These are phyloP conservation scores for Mycena kentingensis DNA, from an alignment of 768 basidiomycete species.

Conservation along the genomic window DNA sequence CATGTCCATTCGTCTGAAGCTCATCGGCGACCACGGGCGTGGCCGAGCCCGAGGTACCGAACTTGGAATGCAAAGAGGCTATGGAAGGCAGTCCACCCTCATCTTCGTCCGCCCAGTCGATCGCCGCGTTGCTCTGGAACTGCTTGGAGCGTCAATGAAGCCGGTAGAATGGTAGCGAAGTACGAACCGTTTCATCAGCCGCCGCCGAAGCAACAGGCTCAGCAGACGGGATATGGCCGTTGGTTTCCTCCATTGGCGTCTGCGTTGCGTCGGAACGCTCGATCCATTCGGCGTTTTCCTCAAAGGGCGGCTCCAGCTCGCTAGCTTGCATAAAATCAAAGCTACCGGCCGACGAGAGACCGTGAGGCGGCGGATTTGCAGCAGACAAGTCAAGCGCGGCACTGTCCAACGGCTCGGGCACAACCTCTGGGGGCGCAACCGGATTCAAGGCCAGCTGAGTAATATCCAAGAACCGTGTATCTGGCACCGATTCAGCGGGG, in stretches of 20 bases:
- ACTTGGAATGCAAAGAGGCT: slow-evolving; percentile 71
- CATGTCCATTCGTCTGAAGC: slow-evolving; percentile 33
- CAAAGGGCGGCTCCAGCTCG: slow-evolving; percentile 64
- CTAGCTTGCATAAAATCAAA: slow-evolving; percentile 85
- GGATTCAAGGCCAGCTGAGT: slow-evolving; percentile 55
- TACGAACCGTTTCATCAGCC: slow-evolving; percentile 23
- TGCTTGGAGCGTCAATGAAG: slow-evolving; percentile 16
- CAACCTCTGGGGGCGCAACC: slow-evolving; percentile 32
- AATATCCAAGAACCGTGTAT: slow-evolving; percentile 62
- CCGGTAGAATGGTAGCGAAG: background rate
- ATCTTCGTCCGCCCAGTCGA: slow-evolving; percentile 88
- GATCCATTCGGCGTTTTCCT: slow-evolving; percentile 58
- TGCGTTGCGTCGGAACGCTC: slow-evolving; percentile 46
- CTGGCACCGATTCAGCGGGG: slow-evolving; percentile 39
- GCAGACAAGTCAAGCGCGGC: slow-evolving; percentile 33
- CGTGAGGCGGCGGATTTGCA: slow-evolving; percentile 44
- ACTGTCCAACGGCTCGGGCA: slow-evolving; percentile 30
- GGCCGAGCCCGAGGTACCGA: slow-evolving; percentile 72
- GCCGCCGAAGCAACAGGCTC: slow-evolving; percentile 11
- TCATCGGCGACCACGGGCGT: slow-evolving; percentile 53
- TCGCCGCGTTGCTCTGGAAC: slow-evolving; percentile 36
- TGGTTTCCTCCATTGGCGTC: slow-evolving; percentile 33
- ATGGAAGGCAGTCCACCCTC: slow-evolving; percentile 78
- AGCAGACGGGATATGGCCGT: slow-evolving; percentile 30
- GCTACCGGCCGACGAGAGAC: slow-evolving; percentile 47